A percentile compares a stretch with the other conserved stretches of the same genome.
Evolutionary conservation across 305 asterid species (phyloP).

Genomic region (Caryopteris hybrid): DNA sequence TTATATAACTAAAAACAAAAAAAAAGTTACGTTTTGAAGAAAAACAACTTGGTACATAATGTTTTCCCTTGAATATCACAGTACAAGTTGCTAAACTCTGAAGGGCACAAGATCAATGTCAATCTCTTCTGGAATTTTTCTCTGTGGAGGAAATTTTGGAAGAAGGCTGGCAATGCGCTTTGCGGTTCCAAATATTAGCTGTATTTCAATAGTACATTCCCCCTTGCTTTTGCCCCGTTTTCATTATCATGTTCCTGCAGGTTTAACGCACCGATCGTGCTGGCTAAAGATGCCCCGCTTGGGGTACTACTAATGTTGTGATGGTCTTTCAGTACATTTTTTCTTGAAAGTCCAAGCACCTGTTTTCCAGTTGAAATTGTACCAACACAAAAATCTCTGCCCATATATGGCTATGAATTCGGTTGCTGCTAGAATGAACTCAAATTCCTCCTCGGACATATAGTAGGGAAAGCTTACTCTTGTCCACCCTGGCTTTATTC

Average conservation of each 20-base stretch:
- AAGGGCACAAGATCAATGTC: slow-evolving; percentile 39
- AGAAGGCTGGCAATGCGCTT: slow-evolving; percentile 37
- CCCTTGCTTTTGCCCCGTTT: neutral
- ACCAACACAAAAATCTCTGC: slow-evolving; percentile 55
- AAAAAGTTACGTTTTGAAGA: too few species aligned
- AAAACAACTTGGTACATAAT: too few species aligned
- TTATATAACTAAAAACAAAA: too few species aligned
- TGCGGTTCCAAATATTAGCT: slow-evolving; percentile 41
- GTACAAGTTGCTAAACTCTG: slow-evolving; percentile 17
- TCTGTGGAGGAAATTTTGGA: slow-evolving; percentile 36
- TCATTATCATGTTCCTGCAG: neutral
- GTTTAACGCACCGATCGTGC: neutral
- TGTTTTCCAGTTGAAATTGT: slow-evolving; percentile 53
- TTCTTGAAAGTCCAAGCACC: slow-evolving; percentile 62
- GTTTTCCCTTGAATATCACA: too few species aligned
- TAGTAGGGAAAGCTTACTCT: slow-evolving; percentile 73
- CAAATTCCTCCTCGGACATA: slow-evolving; percentile 59
- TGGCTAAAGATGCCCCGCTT: too few species aligned
- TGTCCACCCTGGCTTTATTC: slow-evolving; percentile 78
- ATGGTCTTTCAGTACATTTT: slow-evolving; percentile 9
- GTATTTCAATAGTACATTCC: slow-evolving; percentile 15
- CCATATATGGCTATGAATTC: slow-evolving; percentile 59
- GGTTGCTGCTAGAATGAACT: slow-evolving; percentile 47
- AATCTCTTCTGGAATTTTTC: slow-evolving; percentile 39
- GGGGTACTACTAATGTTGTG: too few species aligned